phyloP scores from a whole-genome alignment of 768 basidiomycete genomes.

The Rhodocollybia butyracea region DNA sequence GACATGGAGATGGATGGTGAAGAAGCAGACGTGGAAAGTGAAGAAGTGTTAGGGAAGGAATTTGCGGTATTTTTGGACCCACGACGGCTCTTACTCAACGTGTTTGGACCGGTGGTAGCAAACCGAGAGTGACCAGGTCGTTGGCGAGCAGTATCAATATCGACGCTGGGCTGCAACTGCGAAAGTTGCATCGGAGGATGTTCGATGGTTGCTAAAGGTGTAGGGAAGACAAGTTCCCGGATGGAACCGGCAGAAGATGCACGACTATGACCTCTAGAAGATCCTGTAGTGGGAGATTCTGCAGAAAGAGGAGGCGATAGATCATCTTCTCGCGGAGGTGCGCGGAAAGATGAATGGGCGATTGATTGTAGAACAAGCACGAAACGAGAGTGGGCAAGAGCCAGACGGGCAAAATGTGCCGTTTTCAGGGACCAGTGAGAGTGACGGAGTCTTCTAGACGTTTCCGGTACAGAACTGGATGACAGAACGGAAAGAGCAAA shows the following conservation, averaged over 20 bases:
- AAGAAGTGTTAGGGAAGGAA: neutral
- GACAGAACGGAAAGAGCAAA: conserved; percentile 58
- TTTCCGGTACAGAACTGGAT: conserved; percentile 24
- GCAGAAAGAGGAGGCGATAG: conserved; percentile 17
- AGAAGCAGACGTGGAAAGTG: neutral
- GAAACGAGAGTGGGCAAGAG: conserved; percentile 69
- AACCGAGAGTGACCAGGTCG: neutral
- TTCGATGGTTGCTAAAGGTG: conserved; percentile 54
- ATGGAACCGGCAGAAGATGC: conserved; percentile 20
- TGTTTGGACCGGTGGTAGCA: neutral
- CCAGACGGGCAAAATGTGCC: conserved; percentile 40
- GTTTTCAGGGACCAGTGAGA: neutral
- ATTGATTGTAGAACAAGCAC: conserved; percentile 72
- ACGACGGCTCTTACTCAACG: neutral
- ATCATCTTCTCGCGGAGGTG: conserved; percentile 46
- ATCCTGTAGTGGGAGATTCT: conserved; percentile 15
- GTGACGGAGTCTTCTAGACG: neutral
- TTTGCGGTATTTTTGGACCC: neutral
- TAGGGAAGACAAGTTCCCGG: conserved; percentile 68
- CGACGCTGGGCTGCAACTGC: neutral
- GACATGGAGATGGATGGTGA: neutral
- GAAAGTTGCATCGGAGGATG: conserved; percentile 22
- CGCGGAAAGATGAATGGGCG: conserved; percentile 55
- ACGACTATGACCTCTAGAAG: neutral
- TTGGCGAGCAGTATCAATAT: neutral